These are phyloP conservation scores for Amborella trichopoda DNA, from an alignment of 164 flowering plant genomes.

Conservation along the genomic window DNA sequence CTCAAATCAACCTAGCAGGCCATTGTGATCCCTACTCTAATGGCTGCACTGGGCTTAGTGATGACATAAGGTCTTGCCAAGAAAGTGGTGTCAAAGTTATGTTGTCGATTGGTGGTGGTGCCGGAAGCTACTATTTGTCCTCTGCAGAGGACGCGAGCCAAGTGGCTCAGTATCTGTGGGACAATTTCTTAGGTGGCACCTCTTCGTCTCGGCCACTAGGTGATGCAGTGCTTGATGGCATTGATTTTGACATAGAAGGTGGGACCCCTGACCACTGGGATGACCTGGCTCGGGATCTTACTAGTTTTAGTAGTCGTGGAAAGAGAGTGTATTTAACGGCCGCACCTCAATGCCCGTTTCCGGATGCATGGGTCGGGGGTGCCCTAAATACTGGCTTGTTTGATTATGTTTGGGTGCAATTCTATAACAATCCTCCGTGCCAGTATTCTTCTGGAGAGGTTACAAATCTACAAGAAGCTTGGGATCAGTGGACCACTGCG, in stretches of 20 bases:
- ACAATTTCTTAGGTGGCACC: slow-evolving; percentile 4
- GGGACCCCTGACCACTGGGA: slow-evolving; percentile 5
- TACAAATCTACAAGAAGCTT: background rate
- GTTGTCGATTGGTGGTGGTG: slow-evolving; percentile 5
- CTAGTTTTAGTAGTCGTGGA: slow-evolving; percentile 2
- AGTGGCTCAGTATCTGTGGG: slow-evolving; percentile 6
- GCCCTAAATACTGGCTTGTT: slow-evolving; percentile 6
- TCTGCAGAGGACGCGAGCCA: slow-evolving; percentile 4
- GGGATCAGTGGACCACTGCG: slow-evolving; percentile 2
- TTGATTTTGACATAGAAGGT: slow-evolving; percentile 8
- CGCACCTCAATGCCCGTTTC: slow-evolving; percentile 7
- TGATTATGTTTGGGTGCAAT: slow-evolving; percentile 9
- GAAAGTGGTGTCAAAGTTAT: slow-evolving; percentile 3
- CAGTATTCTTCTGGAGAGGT: slow-evolving; percentile 1
- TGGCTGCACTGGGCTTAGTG: slow-evolving; percentile 5
- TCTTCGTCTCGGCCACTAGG: slow-evolving; percentile 6
- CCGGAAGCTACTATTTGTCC: slow-evolving; percentile 1
- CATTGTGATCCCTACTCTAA: slow-evolving; percentile 2
- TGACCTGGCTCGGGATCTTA: slow-evolving; percentile 5
- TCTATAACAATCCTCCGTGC: slow-evolving; percentile 8
- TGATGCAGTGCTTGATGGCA: slow-evolving; percentile 5
- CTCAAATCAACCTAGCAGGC: slow-evolving; percentile 7
- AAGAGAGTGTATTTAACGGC: slow-evolving; percentile 8
- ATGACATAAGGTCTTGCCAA: slow-evolving; percentile 5
- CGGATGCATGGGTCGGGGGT: slow-evolving; percentile 4